These are phyloP conservation scores for Castanospermum australe DNA, from an alignment of 306 rosid species.

Conservation along the genomic window DNA sequence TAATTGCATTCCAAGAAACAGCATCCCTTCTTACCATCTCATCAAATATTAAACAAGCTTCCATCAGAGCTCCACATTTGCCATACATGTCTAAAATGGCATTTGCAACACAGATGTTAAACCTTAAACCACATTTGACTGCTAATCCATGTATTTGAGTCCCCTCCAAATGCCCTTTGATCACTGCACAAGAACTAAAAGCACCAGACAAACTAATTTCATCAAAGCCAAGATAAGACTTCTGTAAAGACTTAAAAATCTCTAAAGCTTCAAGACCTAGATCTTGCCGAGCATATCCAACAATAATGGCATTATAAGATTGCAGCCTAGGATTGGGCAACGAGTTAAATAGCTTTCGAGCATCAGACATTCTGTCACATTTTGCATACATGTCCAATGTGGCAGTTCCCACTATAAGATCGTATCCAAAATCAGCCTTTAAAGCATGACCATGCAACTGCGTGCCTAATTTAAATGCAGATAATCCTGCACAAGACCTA, in stretches of 20 bases:
- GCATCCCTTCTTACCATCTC: constrained; percentile 76
- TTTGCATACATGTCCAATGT: constrained; percentile 87
- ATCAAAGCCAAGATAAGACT: constrained; percentile 54
- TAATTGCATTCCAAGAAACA: constrained; percentile 89
- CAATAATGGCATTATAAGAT: constrained; percentile 74
- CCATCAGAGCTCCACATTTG: constrained; percentile 61
- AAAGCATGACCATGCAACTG: constrained; percentile 79
- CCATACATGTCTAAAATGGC: constrained; percentile 85
- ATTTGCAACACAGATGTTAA: constrained; percentile 76
- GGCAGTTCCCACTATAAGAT: constrained; percentile 81
- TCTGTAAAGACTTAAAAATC: constrained; percentile 54
- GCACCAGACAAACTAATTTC: constrained; percentile 76
- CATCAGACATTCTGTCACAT: constrained; percentile 62
- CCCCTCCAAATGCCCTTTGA: constrained; percentile 56
- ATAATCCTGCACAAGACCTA: constrained; percentile 82
- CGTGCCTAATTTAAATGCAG: constrained; percentile 55
- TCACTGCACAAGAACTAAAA: constrained; percentile 64
- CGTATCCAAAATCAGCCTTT: constrained; percentile 60
- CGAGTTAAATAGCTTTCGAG: constrained; percentile 56
- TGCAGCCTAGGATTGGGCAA: constrained; percentile 61
- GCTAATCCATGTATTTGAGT: constrained; percentile 75
- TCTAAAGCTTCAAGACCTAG: constrained; percentile 61
- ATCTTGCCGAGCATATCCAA: constrained; percentile 60
- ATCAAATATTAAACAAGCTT: constrained; percentile 65
- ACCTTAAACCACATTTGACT: constrained; percentile 51